Evolutionary conservation across 2,329 filamentous ascomycete species (phyloP).

Genomic region (Rhynchosporium agropyri): DNA sequence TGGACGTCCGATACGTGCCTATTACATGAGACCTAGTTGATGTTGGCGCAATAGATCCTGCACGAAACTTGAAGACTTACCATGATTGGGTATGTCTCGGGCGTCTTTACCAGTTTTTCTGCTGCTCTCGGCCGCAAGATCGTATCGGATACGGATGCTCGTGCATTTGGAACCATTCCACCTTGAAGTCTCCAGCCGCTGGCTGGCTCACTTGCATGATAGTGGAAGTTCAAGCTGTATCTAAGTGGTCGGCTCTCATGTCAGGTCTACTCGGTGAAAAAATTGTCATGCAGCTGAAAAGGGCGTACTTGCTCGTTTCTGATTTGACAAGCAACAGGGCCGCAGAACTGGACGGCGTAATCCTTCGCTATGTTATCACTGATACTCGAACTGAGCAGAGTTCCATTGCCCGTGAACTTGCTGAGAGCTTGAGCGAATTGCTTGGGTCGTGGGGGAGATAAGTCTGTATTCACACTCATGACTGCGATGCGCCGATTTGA

Average conservation of each 20-base stretch:
- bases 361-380: background rate
- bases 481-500: no score
- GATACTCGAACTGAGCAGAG: background rate
- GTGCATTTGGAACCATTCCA: background rate
- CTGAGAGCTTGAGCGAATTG: background rate
- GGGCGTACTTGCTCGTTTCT: background rate
- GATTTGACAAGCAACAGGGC: background rate
- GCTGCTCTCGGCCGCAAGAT: background rate
- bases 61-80: background rate
- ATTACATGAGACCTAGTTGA: background rate
- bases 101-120: background rate
- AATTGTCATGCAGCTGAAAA: background rate
- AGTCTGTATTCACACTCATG: background rate
- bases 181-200: background rate
- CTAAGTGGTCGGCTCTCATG: background rate
- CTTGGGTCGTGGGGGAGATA: background rate
- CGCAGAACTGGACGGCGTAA: background rate
- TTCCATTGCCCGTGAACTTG: background rate
- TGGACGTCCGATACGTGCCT: background rate
- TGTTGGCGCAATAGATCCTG: background rate
- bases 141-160: background rate
- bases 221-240: background rate
- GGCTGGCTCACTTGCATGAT: background rate
- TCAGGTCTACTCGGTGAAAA: background rate
- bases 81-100: background rate